These are phyloP conservation scores for Coniferiporia weirii DNA, from an alignment of 1,284 basidiomycete genomes.

Conservation along the genomic window DNA sequence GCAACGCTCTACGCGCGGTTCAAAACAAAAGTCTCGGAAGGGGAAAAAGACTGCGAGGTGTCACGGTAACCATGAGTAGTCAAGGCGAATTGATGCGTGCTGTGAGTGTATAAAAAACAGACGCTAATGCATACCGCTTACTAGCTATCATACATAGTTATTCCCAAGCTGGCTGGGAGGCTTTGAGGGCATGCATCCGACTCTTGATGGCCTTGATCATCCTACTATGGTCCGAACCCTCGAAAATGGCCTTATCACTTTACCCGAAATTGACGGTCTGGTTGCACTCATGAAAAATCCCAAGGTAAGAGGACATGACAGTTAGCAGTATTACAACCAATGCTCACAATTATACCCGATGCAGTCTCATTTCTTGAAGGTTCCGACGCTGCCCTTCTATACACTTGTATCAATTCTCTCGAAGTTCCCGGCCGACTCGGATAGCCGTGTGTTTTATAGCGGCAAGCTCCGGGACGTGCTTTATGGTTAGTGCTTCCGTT, in stretches of 20 bases:
- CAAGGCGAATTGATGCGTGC: constrained; percentile 76
- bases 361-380: constrained; percentile 79
- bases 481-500: constrained; percentile 44
- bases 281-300: constrained; percentile 66
- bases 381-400: constrained; percentile 73
- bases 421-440: constrained; percentile 69
- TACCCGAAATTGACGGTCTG: constrained; percentile 57
- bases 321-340: background rate
- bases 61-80: constrained; percentile 70
- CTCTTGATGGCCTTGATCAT: constrained; percentile 53
- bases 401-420: constrained; percentile 62
- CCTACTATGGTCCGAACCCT: constrained; percentile 51
- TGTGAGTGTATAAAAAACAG: constrained; percentile 35
- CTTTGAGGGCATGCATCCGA: constrained; percentile 65
- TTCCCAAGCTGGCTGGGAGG: constrained; percentile 75
- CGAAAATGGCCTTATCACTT: constrained; percentile 58
- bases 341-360: constrained; percentile 1
- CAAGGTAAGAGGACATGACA: constrained; percentile 45
- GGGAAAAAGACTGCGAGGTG: constrained; percentile 69
- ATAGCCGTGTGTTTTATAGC: constrained; percentile 69
- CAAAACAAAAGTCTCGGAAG: constrained; percentile 55
- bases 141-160: constrained; percentile 35
- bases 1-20: constrained; percentile 60
- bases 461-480: constrained; percentile 51
- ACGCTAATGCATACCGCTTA: background rate